Conservation (phyloP, 2,329 filamentous ascomycete genomes). For the Aspergillus costaricaensis region DNA sequence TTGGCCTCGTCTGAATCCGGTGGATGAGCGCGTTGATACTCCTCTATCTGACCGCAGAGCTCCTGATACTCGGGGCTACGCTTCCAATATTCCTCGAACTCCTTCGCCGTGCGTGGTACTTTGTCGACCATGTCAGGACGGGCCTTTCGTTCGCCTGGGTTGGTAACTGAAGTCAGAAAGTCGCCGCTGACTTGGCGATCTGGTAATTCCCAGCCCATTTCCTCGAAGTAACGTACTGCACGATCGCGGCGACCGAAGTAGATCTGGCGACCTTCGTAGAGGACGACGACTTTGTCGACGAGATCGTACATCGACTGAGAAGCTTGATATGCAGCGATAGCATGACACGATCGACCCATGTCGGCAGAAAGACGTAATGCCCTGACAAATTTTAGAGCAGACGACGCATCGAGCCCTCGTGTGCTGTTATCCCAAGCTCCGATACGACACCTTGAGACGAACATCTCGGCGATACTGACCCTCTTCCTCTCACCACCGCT, state of each 20-base stretch:
- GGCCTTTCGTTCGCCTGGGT: slow-evolving; percentile 59
- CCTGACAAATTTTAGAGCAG: slow-evolving; percentile 55
- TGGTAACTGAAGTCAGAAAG: slow-evolving; percentile 69
- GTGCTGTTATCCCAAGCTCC: slow-evolving; percentile 46
- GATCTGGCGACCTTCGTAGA: slow-evolving; percentile 76
- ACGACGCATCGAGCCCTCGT: slow-evolving; percentile 46
- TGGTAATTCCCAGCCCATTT: slow-evolving; percentile 68
- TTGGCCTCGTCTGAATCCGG: slow-evolving; percentile 12
- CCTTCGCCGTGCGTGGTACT: slow-evolving; percentile 66
- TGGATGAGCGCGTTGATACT: slow-evolving; percentile 33
- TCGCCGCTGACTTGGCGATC: slow-evolving; percentile 67
- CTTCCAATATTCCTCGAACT: slow-evolving; percentile 58
- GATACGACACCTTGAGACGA: slow-evolving; percentile 11
- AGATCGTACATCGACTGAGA: slow-evolving; percentile 54
- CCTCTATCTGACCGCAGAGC: slow-evolving; percentile 36
- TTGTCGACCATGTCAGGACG: slow-evolving; percentile 59
- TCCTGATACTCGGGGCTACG: slow-evolving; percentile 29
- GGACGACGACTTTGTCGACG: slow-evolving; percentile 72
- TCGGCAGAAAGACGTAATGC: slow-evolving; percentile 34
- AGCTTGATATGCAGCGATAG: slow-evolving; percentile 63
- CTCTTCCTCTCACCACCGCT: slow-evolving; percentile 50
- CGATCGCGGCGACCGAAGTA: slow-evolving; percentile 65
- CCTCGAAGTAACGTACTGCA: slow-evolving; percentile 66
- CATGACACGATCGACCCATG: slow-evolving; percentile 12
- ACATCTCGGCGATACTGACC: slow-evolving; percentile 45